Percentiles rank a stretch among this genome's conserved stretches.
Evolutionary conservation across 140 eudicot genomes (phyloP).

Genomic region (Cichorium intybus): DNA sequence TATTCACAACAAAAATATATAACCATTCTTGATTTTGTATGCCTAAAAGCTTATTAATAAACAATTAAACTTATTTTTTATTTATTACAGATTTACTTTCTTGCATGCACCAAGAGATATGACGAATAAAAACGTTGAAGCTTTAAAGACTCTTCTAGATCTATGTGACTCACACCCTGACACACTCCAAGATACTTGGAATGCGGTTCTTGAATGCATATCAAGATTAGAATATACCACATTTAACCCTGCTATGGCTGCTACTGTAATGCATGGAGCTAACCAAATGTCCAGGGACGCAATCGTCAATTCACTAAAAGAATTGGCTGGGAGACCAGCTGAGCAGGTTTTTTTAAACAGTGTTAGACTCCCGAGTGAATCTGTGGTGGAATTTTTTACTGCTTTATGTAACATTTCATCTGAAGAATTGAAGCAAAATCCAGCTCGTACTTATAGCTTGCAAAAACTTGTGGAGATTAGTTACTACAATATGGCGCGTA

Average conservation of each 20-base stretch:
- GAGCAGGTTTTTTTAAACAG: constrained; percentile 81
- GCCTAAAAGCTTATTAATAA: neutral
- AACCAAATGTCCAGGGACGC: constrained; percentile 85
- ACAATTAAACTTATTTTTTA: neutral
- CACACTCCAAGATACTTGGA: constrained; percentile 91
- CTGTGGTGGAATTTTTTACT: constrained; percentile 83
- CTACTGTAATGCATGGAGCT: constrained; percentile 80
- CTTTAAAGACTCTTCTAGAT: constrained; percentile 70
- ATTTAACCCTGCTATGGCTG: constrained; percentile 71
- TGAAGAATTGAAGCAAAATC: constrained; percentile 74
- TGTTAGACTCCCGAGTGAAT: constrained; percentile 81
- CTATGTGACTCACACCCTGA: constrained; percentile 72
- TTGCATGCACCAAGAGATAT: constrained; percentile 88
- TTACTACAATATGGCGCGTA: constrained; percentile 92
- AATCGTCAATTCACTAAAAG: constrained; percentile 72
- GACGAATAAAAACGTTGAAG: constrained; percentile 88
- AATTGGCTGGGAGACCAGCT: constrained; percentile 82
- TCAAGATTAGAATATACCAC: constrained; percentile 79
- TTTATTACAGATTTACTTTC: constrained; percentile 70
- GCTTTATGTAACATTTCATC: constrained; percentile 82
- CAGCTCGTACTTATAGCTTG: constrained; percentile 92
- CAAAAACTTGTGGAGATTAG: constrained; percentile 93
- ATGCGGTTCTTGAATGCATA: constrained; percentile 83
- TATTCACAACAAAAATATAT: no score
- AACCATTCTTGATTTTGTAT: neutral